Base-by-base conservation (phyloP, 139 green algal species). In the Zygnema circumcarinatum region DNA sequence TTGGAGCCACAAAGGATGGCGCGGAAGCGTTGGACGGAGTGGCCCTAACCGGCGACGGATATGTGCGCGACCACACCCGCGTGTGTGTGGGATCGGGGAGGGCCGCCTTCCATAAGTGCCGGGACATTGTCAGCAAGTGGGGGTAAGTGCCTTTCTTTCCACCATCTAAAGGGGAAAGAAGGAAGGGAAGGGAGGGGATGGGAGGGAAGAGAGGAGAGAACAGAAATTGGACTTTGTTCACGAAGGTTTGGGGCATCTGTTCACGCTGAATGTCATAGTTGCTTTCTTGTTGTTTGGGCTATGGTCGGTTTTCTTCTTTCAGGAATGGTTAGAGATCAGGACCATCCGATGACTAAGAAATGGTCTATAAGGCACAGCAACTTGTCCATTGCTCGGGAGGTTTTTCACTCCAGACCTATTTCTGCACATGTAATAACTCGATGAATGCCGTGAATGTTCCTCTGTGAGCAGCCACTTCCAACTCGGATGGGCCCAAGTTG, bases 401-500 rank as follows among this genome's bases (percentile, higher is more conserved):
- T 62, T 62, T 62, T n/a, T n/a, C n/a, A n/a, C n/a, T n/a, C n/a
- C n/a, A n/a, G n/a, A n/a, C n/a, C n/a, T n/a, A n/a, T n/a, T n/a
- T n/a, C n/a, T n/a, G n/a, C n/a, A n/a, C n/a, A n/a, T n/a, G n/a
- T n/a, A n/a, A n/a, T n/a, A n/a, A n/a, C n/a, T n/a, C n/a, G n/a
- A n/a, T n/a, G n/a, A n/a, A n/a, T 62, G 16, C 16, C 16, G 47
- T 62, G 16, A 62, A 62, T 62, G 16, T 62, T 62, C 16, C 16
- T 78, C 16, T 39, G 7, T 68, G 21, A 38, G 32, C 32, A 83
- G 75, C 20, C 75, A 83, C 21, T 83, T 83, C 75, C 75, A 83
- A 25, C 75, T 83, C 7, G 38, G 75, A n/a, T 83, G 75, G 75
- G 75, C 75, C 20, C 3, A 52, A 36, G 75, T 83, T 56, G 7